phyloP scores from a whole-genome alignment of 2,329 filamentous ascomycete genomes.

The Chrysoporthe deuterocubensis region DNA sequence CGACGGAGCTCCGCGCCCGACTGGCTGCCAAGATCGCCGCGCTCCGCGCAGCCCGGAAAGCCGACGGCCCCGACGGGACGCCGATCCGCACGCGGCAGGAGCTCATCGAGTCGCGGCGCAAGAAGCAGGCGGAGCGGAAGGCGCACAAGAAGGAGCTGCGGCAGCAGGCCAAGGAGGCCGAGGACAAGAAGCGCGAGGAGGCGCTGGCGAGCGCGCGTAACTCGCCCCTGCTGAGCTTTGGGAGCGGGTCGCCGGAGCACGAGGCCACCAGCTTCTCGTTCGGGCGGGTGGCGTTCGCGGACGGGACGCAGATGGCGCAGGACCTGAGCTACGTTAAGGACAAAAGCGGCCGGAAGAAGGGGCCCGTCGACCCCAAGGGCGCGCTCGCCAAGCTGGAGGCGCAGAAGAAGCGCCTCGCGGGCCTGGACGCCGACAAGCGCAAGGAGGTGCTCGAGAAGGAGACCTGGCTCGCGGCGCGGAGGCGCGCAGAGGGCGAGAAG shows the following conservation, averaged over 20 bases:
- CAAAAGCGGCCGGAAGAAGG: constrained; percentile 67
- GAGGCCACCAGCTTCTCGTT: constrained; percentile 77
- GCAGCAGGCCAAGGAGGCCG: constrained; percentile 76
- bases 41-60: constrained; percentile 83
- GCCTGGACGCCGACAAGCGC: constrained; percentile 78
- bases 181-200: constrained; percentile 69
- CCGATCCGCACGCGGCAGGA: constrained; percentile 87
- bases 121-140: constrained; percentile 85
- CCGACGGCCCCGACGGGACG: constrained; percentile 80
- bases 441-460: constrained; percentile 93
- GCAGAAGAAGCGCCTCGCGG: constrained; percentile 78
- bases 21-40: constrained; percentile 83
- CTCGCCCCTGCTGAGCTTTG: constrained; percentile 59
- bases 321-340: constrained; percentile 64
- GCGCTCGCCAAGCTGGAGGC: constrained; percentile 86
- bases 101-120: constrained; percentile 84
- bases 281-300: constrained; percentile 86
- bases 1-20: constrained; percentile 75
- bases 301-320: constrained; percentile 79
- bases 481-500: constrained; percentile 85
- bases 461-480: constrained; percentile 87
- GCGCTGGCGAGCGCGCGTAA: constrained; percentile 63
- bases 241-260: constrained; percentile 42
- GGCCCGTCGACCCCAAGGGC: constrained; percentile 81
- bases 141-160: constrained; percentile 87